Percentiles rank a stretch among this genome's conserved stretches.
These are phyloP conservation scores for Fusarium redolens DNA, from an alignment of 2,329 filamentous ascomycete species.

Conservation along the genomic window DNA sequence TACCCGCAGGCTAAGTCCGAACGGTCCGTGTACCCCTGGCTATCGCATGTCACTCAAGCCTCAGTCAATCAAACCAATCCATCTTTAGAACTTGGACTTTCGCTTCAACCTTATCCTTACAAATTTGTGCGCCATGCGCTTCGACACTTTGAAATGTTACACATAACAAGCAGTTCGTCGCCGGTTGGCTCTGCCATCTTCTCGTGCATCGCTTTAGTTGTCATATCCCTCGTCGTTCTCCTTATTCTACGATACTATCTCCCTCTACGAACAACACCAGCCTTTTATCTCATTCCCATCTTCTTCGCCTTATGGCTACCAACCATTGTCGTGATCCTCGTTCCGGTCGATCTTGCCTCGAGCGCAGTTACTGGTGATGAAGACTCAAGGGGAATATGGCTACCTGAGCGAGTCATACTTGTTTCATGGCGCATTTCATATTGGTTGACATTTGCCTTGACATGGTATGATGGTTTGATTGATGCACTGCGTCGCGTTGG, in stretches of 20 bases:
- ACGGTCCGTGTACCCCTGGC: constrained; percentile 43
- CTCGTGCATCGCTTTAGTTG: constrained; percentile 75
- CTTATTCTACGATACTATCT: constrained; percentile 90
- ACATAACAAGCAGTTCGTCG: constrained; percentile 64
- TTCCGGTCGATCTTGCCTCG: constrained; percentile 95
- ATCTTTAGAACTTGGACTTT: constrained; percentile 4
- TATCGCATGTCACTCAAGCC: constrained; percentile 24
- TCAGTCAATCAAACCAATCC: constrained; percentile 22
- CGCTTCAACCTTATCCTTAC: constrained; percentile 38
- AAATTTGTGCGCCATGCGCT: constrained; percentile 45
- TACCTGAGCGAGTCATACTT: constrained; percentile 80
- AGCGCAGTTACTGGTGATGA: constrained; percentile 79
- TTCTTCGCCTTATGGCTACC: constrained; percentile 97
- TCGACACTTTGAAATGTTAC: constrained; percentile 58
- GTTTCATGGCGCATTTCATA: constrained; percentile 96
- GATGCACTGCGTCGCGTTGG: not conserved
- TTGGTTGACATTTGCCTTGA: constrained; percentile 95
- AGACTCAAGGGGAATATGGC: constrained; percentile 83
- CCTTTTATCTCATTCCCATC: constrained; percentile 89
- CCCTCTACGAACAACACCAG: constrained; percentile 88
- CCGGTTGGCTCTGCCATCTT: constrained; percentile 85
- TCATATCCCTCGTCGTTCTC: constrained; percentile 81
- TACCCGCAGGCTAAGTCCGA: constrained; percentile 17
- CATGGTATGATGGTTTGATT: constrained; percentile 72
- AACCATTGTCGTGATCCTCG: constrained; percentile 88